These are phyloP conservation scores for Teratosphaeria pseudoeucalypti DNA, from an alignment of 2,329 filamentous ascomycete genomes.

Conservation along the genomic window DNA sequence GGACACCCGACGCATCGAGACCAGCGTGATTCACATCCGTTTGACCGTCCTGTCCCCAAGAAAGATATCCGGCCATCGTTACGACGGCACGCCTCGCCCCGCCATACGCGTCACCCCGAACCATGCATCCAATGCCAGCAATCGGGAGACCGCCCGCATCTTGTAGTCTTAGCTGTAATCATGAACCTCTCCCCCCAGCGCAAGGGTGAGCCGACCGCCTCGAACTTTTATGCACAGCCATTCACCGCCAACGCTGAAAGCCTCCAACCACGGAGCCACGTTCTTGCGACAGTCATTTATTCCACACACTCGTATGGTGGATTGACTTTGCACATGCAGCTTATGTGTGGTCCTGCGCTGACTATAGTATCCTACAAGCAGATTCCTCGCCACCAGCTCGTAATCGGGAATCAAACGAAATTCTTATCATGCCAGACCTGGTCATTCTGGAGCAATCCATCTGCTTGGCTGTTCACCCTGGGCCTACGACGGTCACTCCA, in stretches of 20 bases:
- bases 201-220: not conserved
- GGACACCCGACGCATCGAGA: not conserved
- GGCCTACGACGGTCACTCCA: constrained; percentile 1
- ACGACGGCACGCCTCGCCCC: not conserved
- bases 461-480: constrained; percentile 8
- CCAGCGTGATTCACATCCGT: not conserved
- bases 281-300: constrained; percentile 4
- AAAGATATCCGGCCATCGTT: not conserved
- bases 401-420: not conserved
- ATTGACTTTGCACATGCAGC: constrained; percentile 1
- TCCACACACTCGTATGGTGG: constrained; percentile 1
- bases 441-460: constrained; percentile 10
- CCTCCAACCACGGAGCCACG: constrained; percentile 10
- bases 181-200: not conserved
- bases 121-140: not conserved
- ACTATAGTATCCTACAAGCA: constrained; percentile 1
- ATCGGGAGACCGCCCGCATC: not conserved
- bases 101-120: not conserved
- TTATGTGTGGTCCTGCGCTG: constrained; percentile 8
- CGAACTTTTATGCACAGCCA: constrained; percentile 15
- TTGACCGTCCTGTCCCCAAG: not conserved
- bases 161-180: not conserved
- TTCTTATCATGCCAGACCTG: constrained; percentile 9
- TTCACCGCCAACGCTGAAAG: constrained; percentile 10
- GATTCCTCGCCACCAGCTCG: not conserved